Evolutionary conservation across 1,284 basidiomycete species (phyloP), one percentile per base, ranked within the genome.

Genomic region (Ceraceosorus guamensis): DNA sequence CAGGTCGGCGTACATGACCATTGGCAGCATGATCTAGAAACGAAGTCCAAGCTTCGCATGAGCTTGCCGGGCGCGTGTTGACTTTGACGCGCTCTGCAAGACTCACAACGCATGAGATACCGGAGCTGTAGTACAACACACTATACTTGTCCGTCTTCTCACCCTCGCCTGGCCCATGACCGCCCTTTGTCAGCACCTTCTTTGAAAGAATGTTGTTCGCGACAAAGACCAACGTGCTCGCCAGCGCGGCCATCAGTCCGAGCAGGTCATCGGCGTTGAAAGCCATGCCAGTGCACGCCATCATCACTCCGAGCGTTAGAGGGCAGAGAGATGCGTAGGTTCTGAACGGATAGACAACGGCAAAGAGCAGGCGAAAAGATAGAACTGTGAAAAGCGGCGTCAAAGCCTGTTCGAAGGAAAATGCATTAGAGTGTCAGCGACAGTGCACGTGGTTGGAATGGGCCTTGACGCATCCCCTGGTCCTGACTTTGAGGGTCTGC

Each of bases 161-260:
- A 5, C 46, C 55, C 61, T 60, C 54, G 80, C 78, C 7, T 78
- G 75, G 14, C 78, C 62, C 31, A n/a, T n/a, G n/a, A 77, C 77
- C n/a, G 74, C 70, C 39, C 75, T 77, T 31, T 11, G 91, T 91
- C 82, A 99, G 87, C 60, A 98, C 86, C 81, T 96, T 97, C 79
- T 99, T 99, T 83, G 93, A 95, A 78, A 93, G 96, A 70, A 99
- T 97, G 79, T 98, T 98, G 65, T 92, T 92, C 59, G 88, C 89
- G 51, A 99, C 95, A 75, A 98, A 97, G 65, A 99, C 85, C 59
- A 97, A 78, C 30, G 92, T 92, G 13, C 90, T 55, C 6, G 50
- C 55, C 7, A 63, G 53, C 13, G 56, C 52, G 3, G 44, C 14
- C 30, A 37, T 24, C 33, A 61, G 45, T 11, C 59, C 60, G 32